Evolutionary conservation across 2,329 filamentous ascomycete genomes (phyloP).

Genomic region (Ascomycota sp.): DNA sequence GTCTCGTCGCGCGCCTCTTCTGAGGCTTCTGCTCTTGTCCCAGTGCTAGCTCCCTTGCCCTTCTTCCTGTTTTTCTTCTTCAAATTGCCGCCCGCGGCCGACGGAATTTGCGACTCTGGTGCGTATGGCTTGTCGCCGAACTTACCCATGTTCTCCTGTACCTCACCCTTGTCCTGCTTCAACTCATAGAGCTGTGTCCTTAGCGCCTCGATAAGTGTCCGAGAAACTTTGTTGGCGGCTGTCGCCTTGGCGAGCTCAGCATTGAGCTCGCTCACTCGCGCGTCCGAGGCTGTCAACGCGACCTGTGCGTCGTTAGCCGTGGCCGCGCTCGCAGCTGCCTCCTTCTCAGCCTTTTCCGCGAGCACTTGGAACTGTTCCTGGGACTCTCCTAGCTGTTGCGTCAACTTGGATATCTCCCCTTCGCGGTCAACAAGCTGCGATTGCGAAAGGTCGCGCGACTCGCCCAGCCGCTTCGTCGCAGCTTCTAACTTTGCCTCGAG

Average conservation of each 20-base stretch:
- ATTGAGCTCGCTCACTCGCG: slow-evolving; percentile 18
- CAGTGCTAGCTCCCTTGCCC: slow-evolving; percentile 39
- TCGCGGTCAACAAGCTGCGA: slow-evolving; percentile 26
- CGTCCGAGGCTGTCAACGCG: slow-evolving; percentile 14
- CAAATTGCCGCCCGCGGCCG: slow-evolving; percentile 6
- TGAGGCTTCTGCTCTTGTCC: slow-evolving; percentile 8
- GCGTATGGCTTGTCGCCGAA: slow-evolving; percentile 19
- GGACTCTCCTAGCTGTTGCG: slow-evolving; percentile 23
- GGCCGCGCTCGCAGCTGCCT: slow-evolving; percentile 11
- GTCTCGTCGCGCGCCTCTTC: slow-evolving; percentile 13
- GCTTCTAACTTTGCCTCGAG: slow-evolving; percentile 48
- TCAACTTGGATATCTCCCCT: slow-evolving; percentile 27
- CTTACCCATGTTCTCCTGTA: slow-evolving; percentile 15
- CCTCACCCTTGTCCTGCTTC: slow-evolving; percentile 13
- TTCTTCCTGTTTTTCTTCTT: slow-evolving; percentile 73
- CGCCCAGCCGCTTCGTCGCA: slow-evolving; percentile 40
- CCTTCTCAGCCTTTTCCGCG: slow-evolving; percentile 15
- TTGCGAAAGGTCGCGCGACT: slow-evolving; percentile 26
- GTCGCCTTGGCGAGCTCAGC: slow-evolving; percentile 18
- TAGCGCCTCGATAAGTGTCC: slow-evolving; percentile 18
- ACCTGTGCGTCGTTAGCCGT: slow-evolving; percentile 16
- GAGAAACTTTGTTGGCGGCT: slow-evolving; percentile 19
- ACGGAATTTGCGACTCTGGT: slow-evolving; percentile 5
- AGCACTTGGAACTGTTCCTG: slow-evolving; percentile 24
- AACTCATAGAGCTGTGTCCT: slow-evolving; percentile 16